Conservation (phyloP, 129 eudicot species). For the Apium graveolens region DNA sequence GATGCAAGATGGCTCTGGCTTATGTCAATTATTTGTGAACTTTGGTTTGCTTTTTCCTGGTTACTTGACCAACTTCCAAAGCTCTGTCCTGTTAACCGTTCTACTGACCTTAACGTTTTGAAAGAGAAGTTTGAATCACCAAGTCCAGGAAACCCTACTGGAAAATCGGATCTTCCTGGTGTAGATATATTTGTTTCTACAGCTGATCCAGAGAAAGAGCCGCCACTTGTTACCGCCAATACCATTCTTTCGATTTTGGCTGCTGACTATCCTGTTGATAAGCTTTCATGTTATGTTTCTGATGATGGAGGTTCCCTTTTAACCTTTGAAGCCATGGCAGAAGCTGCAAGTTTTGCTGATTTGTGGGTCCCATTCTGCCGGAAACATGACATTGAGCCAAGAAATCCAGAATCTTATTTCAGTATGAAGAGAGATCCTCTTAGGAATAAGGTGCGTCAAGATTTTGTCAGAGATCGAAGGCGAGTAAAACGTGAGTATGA, state of each 20-base stretch:
- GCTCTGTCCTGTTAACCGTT: constrained; percentile 12
- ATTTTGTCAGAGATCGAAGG: constrained; percentile 10
- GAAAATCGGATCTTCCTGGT: constrained; percentile 12
- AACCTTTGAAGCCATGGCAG: constrained; percentile 14
- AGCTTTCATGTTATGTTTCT: constrained; percentile 13
- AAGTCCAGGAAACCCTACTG: constrained; percentile 2
- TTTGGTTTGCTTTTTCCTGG: constrained; percentile 17
- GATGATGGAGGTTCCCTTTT: constrained; percentile 14
- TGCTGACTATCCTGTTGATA: constrained; percentile 6
- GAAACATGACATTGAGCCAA: constrained; percentile 12
- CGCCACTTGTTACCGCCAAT: constrained; percentile 13
- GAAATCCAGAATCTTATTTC: constrained; percentile 13
- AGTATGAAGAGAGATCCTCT: constrained; percentile 8
- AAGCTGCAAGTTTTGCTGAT: constrained; percentile 12
- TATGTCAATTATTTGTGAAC: constrained; percentile 7
- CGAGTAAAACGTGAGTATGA: constrained; percentile 9
- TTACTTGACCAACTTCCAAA: constrained; percentile 16
- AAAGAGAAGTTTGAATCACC: constrained; percentile 14
- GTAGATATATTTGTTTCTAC: constrained; percentile 13
- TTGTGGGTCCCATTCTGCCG: constrained; percentile 16
- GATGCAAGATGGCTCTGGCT: constrained; percentile 18
- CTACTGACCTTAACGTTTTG: constrained; percentile 10
- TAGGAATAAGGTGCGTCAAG: not conserved
- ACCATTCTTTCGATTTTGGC: constrained; percentile 13
- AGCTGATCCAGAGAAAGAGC: constrained; percentile 13